Conservation (phyloP, 768 basidiomycete genomes). For the Podaxis sp. region DNA sequence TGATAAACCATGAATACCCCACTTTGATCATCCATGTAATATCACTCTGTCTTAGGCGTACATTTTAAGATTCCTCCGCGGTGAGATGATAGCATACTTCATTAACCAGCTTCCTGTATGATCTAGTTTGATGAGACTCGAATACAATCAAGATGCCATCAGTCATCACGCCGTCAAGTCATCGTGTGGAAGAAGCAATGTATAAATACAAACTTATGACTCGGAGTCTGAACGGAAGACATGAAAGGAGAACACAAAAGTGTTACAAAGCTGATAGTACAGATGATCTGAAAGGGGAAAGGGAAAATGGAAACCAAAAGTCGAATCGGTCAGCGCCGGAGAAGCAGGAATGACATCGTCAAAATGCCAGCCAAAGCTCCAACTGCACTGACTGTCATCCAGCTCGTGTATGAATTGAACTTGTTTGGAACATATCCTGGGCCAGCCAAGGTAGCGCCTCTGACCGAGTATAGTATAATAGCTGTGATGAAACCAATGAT, state of each 20-base stretch:
- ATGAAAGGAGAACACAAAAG: not conserved
- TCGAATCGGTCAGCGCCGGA: constrained; percentile 14
- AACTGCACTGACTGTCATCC: constrained; percentile 62
- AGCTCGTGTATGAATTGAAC: constrained; percentile 24
- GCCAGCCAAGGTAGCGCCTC: constrained; percentile 42
- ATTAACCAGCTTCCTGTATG: not conserved
- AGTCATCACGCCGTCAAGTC: not conserved
- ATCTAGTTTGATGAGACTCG: not conserved
- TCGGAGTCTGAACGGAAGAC: not conserved
- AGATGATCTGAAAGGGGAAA: not conserved
- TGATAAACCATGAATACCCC: not conserved
- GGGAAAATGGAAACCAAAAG: not conserved
- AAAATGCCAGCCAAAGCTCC: constrained; percentile 64
- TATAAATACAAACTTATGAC: not conserved
- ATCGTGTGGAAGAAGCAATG: not conserved
- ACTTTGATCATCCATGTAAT: not conserved
- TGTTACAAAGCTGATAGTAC: not conserved
- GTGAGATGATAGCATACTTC: not conserved
- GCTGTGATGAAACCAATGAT: constrained; percentile 67
- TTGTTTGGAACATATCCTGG: constrained; percentile 19
- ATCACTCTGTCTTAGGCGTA: not conserved
- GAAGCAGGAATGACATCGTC: constrained; percentile 46
- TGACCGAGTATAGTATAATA: constrained; percentile 63
- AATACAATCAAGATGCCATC: not conserved
- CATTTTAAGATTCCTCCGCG: not conserved